These are phyloP conservation scores for Taiwanofungus camphoratus DNA, from an alignment of 1,284 basidiomycete genomes.

Conservation along the genomic window DNA sequence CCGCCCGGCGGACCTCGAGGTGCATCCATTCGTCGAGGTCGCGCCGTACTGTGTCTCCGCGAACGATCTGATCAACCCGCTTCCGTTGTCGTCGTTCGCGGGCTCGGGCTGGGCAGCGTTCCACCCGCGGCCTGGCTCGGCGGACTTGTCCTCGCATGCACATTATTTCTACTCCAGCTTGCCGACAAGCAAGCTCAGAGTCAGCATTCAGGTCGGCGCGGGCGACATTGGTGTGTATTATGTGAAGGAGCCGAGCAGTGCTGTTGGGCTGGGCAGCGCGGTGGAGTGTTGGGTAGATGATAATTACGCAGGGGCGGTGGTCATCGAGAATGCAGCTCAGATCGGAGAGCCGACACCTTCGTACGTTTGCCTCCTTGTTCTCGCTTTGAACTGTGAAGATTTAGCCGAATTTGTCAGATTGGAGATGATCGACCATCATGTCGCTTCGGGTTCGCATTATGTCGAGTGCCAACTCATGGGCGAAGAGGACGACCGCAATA, in stretches of 20 bases:
- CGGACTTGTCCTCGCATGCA: constrained; percentile 45
- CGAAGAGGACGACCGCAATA: constrained; percentile 63
- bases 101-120: constrained; percentile 83
- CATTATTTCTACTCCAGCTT: constrained; percentile 89
- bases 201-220: constrained; percentile 68
- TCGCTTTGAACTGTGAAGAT: constrained; percentile 6
- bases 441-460: constrained; percentile 75
- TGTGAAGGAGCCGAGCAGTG: constrained; percentile 51
- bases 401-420: constrained; percentile 41
- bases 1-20: constrained; percentile 48
- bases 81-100: constrained; percentile 84
- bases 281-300: constrained; percentile 87
- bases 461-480: constrained; percentile 81
- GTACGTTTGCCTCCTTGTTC: constrained; percentile 44
- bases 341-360: constrained; percentile 42
- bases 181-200: constrained; percentile 70
- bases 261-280: constrained; percentile 51
- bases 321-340: constrained; percentile 58
- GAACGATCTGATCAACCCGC: constrained; percentile 91
- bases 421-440: constrained; percentile 73
- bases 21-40: constrained; percentile 72
- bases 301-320: constrained; percentile 57
- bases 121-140: constrained; percentile 52
- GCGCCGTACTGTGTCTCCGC: constrained; percentile 87
- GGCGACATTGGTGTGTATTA: constrained; percentile 82